Evolutionary conservation across 2,329 filamentous ascomycete species (phyloP).

Genomic region (Clonostachys rhizophaga): DNA sequence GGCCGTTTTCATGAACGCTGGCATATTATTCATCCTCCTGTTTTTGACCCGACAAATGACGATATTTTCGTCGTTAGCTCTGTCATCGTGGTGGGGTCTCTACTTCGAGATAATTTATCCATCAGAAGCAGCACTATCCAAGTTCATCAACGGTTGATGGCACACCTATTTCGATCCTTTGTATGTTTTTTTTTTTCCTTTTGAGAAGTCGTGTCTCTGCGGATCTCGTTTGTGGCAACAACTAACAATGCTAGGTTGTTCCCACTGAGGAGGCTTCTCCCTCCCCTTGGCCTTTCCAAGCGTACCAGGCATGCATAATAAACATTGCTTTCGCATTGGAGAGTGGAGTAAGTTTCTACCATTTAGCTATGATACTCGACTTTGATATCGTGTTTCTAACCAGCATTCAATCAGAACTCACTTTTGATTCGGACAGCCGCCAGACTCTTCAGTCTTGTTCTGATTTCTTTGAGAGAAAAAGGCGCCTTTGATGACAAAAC

Average conservation of each 20-base stretch:
- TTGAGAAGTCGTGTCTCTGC: background rate
- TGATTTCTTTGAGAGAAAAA: conserved; percentile 23
- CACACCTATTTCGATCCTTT: conserved; percentile 7
- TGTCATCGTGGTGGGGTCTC: conserved; percentile 31
- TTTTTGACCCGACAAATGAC: conserved; percentile 20
- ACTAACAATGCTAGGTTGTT: conserved; percentile 1
- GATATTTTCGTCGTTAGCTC: conserved; percentile 16
- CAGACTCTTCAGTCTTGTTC: conserved; percentile 24
- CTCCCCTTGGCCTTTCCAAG: conserved; percentile 16
- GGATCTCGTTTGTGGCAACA: background rate
- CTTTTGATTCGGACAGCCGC: conserved; percentile 20
- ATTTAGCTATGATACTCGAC: background rate
- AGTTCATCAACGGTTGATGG: conserved; percentile 23
- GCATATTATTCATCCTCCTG: conserved; percentile 31
- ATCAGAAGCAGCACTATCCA: conserved; percentile 16
- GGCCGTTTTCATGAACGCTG: conserved; percentile 31
- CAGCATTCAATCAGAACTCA: conserved; percentile 16
- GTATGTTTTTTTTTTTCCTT: background rate
- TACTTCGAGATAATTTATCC: conserved; percentile 20
- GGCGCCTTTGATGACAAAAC: conserved; percentile 27
- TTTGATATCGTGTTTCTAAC: background rate
- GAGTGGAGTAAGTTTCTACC: conserved; percentile 16
- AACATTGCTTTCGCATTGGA: conserved; percentile 33
- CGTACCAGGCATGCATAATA: conserved; percentile 26
- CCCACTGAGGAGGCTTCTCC: background rate